Evolutionary conservation across 1,139 yeast species (phyloP).

Genomic region (Suhomyces anneliseae): DNA sequence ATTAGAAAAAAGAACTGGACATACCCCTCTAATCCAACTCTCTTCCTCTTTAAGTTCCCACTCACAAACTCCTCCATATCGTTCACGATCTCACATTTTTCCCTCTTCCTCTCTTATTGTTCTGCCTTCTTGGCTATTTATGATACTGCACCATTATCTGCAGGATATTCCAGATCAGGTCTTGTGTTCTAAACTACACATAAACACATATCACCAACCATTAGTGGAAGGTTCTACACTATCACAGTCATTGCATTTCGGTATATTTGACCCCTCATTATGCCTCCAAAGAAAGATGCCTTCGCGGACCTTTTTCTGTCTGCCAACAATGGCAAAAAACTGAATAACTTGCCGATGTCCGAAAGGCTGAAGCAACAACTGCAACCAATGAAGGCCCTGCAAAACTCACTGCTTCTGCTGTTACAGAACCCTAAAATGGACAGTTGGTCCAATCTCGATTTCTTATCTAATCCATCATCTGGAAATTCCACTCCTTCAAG

Average conservation of each 20-base stretch:
- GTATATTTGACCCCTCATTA: not conserved
- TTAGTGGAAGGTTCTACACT: not conserved
- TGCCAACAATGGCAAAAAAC: slow-evolving; percentile 22
- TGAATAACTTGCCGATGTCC: slow-evolving; percentile 18
- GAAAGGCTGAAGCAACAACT: slow-evolving; percentile 23
- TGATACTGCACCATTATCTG: not conserved
- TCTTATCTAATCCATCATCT: slow-evolving; percentile 9
- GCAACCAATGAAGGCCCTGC: not conserved
- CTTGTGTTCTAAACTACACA: not conserved
- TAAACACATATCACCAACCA: not conserved
- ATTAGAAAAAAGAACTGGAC: too few species aligned
- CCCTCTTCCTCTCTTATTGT: too few species aligned
- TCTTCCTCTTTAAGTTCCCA: too few species aligned
- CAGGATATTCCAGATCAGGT: slow-evolving; percentile 1
- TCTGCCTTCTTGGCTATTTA: too few species aligned
- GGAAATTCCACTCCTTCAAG: slow-evolving; percentile 5
- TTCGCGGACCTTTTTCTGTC: slow-evolving; percentile 48
- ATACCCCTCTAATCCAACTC: too few species aligned
- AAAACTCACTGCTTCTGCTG: slow-evolving; percentile 6
- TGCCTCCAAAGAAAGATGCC: slow-evolving; percentile 48
- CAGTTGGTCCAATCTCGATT: slow-evolving; percentile 25
- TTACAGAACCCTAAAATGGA: slow-evolving; percentile 7
- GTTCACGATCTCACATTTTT: too few species aligned
- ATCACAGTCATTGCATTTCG: not conserved
- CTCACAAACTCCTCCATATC: too few species aligned